phyloP scores from a whole-genome alignment of 2,329 filamentous ascomycete genomes.

The Colletotrichum sp. region DNA sequence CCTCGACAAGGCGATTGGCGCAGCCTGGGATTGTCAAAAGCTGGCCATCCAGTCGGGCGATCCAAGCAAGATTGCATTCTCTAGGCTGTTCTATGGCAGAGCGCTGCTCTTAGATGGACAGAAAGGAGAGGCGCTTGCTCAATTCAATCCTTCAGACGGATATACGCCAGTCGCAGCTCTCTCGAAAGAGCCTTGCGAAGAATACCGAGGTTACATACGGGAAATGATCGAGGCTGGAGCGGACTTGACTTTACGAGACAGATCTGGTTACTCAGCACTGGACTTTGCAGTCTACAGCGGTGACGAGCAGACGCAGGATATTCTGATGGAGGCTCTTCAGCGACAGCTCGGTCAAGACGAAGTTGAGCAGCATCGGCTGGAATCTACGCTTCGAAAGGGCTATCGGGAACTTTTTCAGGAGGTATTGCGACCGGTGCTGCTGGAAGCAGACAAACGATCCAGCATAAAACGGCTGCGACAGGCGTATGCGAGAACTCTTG shows the following conservation, averaged over 20 bases:
- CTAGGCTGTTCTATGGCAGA: constrained; percentile 35
- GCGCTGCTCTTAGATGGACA: constrained; percentile 29
- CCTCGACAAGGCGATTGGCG: constrained; percentile 24
- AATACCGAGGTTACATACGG: constrained; percentile 36
- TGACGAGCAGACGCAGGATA: constrained; percentile 25
- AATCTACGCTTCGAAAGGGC: constrained; percentile 34
- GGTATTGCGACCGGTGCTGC: constrained; percentile 36
- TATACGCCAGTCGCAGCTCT: constrained; percentile 40
- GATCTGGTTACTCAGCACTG: constrained; percentile 39
- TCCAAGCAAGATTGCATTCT: constrained; percentile 32
- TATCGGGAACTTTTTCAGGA: constrained; percentile 43
- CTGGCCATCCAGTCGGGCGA: constrained; percentile 24
- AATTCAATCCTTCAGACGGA: constrained; percentile 30
- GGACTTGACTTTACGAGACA: constrained; percentile 34
- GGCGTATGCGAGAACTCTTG: constrained; percentile 27
- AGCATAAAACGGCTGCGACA: constrained; percentile 17
- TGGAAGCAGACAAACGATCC: constrained; percentile 23
- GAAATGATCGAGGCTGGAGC: constrained; percentile 36
- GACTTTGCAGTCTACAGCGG: constrained; percentile 40
- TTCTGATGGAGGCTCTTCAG: constrained; percentile 32
- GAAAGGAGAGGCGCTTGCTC: constrained; percentile 27
- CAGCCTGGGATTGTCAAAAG: constrained; percentile 20
- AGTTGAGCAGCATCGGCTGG: constrained; percentile 17
- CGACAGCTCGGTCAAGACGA: background rate
- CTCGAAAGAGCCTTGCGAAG: constrained; percentile 41